Evolutionary conservation across 2,329 filamentous ascomycete genomes (phyloP), one percentile per base, ranked within the genome.

Genomic region (Alternaria sp.): DNA sequence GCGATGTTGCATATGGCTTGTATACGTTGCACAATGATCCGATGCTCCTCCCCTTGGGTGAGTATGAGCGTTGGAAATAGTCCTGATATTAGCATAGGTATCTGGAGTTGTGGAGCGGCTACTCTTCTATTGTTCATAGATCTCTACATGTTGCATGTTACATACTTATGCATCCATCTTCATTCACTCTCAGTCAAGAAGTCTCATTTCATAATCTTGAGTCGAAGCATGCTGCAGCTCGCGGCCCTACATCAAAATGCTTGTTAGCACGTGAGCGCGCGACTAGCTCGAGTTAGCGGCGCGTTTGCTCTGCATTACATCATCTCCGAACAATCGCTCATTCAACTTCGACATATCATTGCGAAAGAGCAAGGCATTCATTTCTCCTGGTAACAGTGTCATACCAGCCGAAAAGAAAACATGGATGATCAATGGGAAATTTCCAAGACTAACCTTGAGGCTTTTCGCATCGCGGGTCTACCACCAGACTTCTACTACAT

Each of bases 401-500:
- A 32, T 0, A 20, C 0, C 5, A 1, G 6, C 1, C 2, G 7
- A 16, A 34, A 1, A 11, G 32, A 0, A 10, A 27, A 3, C 2
- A 50, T 50, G 46, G 20, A 11, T 11, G 30, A 27, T 32, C 25
- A 32, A 8, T 8, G 30, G 2, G 9, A 10, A 2, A 40, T 22
- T 2, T 27, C 7, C 5, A 64, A 57, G 7, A 20, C n/a, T 5
- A 41, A 41, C 2, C 41, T 72, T 3, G 25, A 65, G 43, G 55
- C 57, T 12, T 75, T 71, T 50, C 70, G 71, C 65, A 85, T 94
- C 61, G 64, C 77, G 8, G 71, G 71, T 32, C 82, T 93, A 2
- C 90, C 91, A 5, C 76, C 84, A 1, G 81, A 85, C 34, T 91
- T 92, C 55, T 97, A 90, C 81, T 97, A 98, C 80, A 90, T 97